Evolutionary conservation across 75 land plant species (phyloP), one percentile per base, ranked within the genome.

Genomic region (Azolla pinnata): DNA sequence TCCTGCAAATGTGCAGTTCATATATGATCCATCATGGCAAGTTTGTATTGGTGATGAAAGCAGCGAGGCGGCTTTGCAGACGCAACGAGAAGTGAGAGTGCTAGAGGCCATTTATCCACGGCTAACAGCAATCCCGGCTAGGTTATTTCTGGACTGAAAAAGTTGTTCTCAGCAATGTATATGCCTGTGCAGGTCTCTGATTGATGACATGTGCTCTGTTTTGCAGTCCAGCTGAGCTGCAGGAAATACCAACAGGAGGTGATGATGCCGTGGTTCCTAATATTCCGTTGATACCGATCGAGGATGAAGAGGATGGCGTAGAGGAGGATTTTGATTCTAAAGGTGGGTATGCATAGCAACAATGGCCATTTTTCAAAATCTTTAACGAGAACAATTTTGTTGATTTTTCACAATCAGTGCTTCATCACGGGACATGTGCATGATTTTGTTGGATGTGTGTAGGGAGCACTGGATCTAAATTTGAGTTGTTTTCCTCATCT

Each of bases 101-200:
- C 73, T 90, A 26, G 91, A 87, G 68, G 97, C 92, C 45, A 70
- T 87, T 27, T 90, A 87, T 69, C 97, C 97, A 7, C 92, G 88
- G 17, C 69, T 63, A 30, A 81, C 97, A 28, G 65, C 83, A 29
- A 81, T 90, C 65, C 97, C 97, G 61, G 70, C 75, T 27, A 84
- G 81, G 97, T 91, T 18, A 50, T 34, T 23, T 24, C 47, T 42
- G 18, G 40, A 0, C 23, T 42, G 10, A 23, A 25, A 25, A 3
- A 19, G 29, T 21, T 16, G 29, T 26, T 32, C 45, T n/a, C 4
- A 52, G 1, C n/a, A n/a, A n/a, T n/a, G n/a, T n/a, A n/a, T n/a
- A n/a, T n/a, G n/a, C n/a, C n/a, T n/a, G n/a, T n/a, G n/a, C n/a
- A n/a, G n/a, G n/a, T n/a, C n/a, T n/a, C n/a, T n/a, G n/a, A n/a